A percentile compares a stretch with the other conserved stretches of the same genome.
These are phyloP conservation scores for Starmera quercuum DNA, from an alignment of 805 yeast species.

Conservation along the genomic window DNA sequence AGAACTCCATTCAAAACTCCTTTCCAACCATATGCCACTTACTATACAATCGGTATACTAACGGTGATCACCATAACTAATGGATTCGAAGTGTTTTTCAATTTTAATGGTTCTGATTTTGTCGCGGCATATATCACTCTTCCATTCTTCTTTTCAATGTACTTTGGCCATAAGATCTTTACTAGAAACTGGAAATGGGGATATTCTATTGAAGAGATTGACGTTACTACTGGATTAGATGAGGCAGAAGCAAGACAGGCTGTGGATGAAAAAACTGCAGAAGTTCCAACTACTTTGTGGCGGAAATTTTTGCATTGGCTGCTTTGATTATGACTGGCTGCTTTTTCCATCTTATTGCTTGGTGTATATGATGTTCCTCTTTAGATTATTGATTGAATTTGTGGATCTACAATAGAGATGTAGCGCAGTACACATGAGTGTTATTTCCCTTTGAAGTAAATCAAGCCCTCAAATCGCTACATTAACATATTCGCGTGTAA, in stretches of 20 bases:
- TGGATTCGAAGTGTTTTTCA: slow-evolving; percentile 54
- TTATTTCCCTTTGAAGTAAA: too few species aligned
- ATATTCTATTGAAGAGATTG: slow-evolving; percentile 44
- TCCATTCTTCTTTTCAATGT: slow-evolving; percentile 41
- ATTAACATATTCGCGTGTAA: too few species aligned
- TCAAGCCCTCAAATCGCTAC: too few species aligned
- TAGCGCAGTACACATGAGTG: too few species aligned
- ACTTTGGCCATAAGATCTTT: slow-evolving; percentile 45
- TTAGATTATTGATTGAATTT: too few species aligned
- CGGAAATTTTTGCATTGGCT: slow-evolving; percentile 16
- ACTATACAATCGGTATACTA: slow-evolving; percentile 38
- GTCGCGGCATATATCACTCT: slow-evolving; percentile 63
- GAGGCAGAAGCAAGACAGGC: slow-evolving; percentile 47
- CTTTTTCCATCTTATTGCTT: too few species aligned
- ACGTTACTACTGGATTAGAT: slow-evolving; percentile 47
- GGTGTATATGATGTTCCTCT: too few species aligned
- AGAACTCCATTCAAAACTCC: slow-evolving; percentile 46
- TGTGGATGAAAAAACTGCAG: slow-evolving; percentile 15
- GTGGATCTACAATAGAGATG: too few species aligned
- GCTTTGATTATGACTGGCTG: slow-evolving; percentile 1
- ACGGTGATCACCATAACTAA: slow-evolving; percentile 47
- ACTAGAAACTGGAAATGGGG: slow-evolving; percentile 31
- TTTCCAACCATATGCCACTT: slow-evolving; percentile 46
- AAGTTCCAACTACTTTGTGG: slow-evolving; percentile 12
- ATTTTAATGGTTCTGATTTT: slow-evolving; percentile 45